A percentile compares a stretch with the other conserved stretches of the same genome.
These are phyloP conservation scores for Striga hermonthica DNA, from an alignment of 305 asterid species.

Conservation along the genomic window DNA sequence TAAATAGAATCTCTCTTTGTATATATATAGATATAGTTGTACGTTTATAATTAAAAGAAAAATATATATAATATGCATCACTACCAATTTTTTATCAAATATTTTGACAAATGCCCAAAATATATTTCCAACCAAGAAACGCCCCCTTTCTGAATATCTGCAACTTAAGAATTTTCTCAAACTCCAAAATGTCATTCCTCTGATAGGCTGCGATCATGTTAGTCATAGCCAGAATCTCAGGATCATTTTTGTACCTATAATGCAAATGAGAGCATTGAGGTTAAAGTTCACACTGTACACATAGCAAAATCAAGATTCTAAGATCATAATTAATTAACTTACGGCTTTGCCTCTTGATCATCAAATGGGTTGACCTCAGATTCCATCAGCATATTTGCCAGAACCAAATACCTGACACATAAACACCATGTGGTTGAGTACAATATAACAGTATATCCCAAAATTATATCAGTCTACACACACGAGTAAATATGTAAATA, in stretches of 20 bases:
- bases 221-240: conserved; percentile 97
- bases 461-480: conserved; percentile 7
- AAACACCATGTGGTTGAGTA: conserved; percentile 13
- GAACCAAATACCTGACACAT: conserved; percentile 78
- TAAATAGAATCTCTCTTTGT: no score
- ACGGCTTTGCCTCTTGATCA: conserved; percentile 99
- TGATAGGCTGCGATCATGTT: conserved; percentile 95
- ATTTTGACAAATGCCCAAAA: no score
- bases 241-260: conserved; percentile 84
- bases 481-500: conserved; percentile 14
- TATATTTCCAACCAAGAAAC: no score
- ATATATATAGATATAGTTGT: no score
- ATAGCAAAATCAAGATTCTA: conserved; percentile 7
- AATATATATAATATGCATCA: no score
- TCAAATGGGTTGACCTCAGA: conserved; percentile 97
- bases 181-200: conserved; percentile 91
- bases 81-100: no score
- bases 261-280: conserved; percentile 30
- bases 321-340: conserved; percentile 34
- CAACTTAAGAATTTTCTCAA: conserved; percentile 93
- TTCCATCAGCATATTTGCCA: conserved; percentile 98
- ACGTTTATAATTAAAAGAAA: no score
- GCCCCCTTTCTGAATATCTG: no score
- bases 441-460: conserved; percentile 15
- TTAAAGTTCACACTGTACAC: conserved; percentile 11